Evolutionary conservation across 352 stramenopile genomes (phyloP).

Genomic region (Phytophthora uliginosa): DNA sequence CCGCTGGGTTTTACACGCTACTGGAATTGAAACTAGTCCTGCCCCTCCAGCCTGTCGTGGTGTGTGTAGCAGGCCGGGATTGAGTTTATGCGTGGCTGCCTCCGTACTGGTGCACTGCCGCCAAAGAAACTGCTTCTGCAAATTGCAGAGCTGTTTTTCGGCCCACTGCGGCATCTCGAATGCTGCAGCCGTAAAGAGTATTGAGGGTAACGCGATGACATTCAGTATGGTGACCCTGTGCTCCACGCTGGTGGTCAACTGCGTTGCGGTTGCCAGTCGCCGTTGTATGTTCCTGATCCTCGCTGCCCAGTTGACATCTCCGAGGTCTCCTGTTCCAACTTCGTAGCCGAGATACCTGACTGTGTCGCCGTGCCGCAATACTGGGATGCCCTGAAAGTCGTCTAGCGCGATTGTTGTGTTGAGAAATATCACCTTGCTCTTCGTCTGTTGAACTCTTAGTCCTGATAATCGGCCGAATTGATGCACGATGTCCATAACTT

Average conservation of each 20-base stretch:
- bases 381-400: background rate
- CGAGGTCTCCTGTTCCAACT: background rate
- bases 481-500: background rate
- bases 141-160: background rate
- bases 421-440: constrained; percentile 4
- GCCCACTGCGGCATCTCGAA: constrained; percentile 3
- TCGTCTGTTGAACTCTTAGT: background rate
- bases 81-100: background rate
- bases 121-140: constrained; percentile 15
- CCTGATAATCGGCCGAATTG: background rate
- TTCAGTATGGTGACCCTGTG: background rate
- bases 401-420: background rate
- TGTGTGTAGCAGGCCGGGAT: background rate
- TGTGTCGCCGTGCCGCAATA: background rate
- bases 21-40: background rate
- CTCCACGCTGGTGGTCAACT: background rate
- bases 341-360: background rate
- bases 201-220: background rate
- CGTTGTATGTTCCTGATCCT: background rate
- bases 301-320: background rate
- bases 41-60: constrained; percentile 3
- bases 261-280: background rate
- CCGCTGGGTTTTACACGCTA: no score
- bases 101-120: background rate
- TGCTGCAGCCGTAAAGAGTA: constrained; percentile 6